A percentile compares a stretch with the other conserved stretches of the same genome.
These are phyloP conservation scores for Pilasporangium apinafurcum DNA, from an alignment of 352 stramenopile species.

Conservation along the genomic window DNA sequence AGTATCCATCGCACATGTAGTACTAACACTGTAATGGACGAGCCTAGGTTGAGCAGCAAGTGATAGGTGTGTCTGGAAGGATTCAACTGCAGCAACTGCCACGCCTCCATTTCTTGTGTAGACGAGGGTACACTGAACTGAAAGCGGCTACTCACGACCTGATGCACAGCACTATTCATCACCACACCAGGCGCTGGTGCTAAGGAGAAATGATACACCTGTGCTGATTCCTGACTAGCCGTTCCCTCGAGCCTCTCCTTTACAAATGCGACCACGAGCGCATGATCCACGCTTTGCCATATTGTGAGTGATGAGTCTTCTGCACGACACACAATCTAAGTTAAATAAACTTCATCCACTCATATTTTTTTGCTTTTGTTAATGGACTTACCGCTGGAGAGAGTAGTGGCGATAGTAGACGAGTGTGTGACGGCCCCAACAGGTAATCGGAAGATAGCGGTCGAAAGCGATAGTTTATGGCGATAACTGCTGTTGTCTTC, in stretches of 20 bases:
- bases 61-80: conserved; percentile 18
- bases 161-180: background rate
- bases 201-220: conserved; percentile 28
- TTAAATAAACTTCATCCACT: no score
- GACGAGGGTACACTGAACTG: conserved; percentile 18
- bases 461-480: no score
- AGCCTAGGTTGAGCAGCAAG: conserved; percentile 39
- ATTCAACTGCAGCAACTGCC: conserved; percentile 36
- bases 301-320: conserved; percentile 32
- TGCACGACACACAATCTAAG: no score
- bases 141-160: conserved; percentile 28
- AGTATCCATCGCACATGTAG: conserved; percentile 4
- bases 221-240: conserved; percentile 12
- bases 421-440: no score
- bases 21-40: conserved; percentile 27
- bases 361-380: no score
- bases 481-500: no score
- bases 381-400: no score
- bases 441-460: no score
- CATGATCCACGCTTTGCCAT: conserved; percentile 51
- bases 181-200: conserved; percentile 27
- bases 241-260: conserved; percentile 17
- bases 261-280: conserved; percentile 36
- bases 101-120: conserved; percentile 26
- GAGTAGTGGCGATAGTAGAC: no score